phyloP scores from a whole-genome alignment of 768 basidiomycete genomes.

The Suillus plorans region DNA sequence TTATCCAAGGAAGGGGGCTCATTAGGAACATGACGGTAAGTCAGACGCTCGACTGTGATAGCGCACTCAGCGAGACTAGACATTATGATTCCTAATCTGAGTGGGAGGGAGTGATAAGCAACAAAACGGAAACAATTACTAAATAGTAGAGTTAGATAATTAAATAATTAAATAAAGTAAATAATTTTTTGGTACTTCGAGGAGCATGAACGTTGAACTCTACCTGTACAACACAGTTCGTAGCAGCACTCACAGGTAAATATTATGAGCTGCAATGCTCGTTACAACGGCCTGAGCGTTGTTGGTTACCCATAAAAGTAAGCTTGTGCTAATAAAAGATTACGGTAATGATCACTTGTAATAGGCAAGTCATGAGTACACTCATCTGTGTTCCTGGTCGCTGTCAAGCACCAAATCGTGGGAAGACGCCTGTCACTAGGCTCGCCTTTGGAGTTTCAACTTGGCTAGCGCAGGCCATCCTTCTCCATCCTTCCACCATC shows the following conservation, averaged over 20 bases:
- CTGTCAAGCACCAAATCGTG: neutral
- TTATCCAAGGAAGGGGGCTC: constrained; percentile 56
- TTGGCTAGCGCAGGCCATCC: constrained; percentile 6
- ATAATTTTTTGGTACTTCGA: too few relatives aligned
- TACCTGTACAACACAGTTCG: too few relatives aligned
- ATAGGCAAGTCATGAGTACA: neutral
- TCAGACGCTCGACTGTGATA: constrained; percentile 47
- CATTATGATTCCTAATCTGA: neutral
- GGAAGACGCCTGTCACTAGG: neutral
- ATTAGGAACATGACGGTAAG: constrained; percentile 52
- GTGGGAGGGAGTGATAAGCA: neutral
- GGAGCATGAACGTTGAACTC: too few relatives aligned
- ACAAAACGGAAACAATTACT: too few relatives aligned
- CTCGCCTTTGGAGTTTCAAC: constrained; percentile 4
- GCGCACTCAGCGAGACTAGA: constrained; percentile 3
- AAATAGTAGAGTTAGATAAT: too few relatives aligned
- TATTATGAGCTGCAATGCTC: too few relatives aligned
- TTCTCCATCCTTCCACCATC: constrained; percentile 9
- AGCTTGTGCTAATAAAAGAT: neutral
- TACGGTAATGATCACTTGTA: neutral
- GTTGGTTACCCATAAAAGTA: neutral
- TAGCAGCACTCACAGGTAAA: too few relatives aligned
- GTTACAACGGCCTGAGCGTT: too few relatives aligned
- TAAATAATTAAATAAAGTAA: too few relatives aligned
- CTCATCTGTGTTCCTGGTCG: neutral